Percentiles rank a stretch among this genome's conserved stretches.
phyloP scores from a whole-genome alignment of 768 basidiomycete genomes.

The Boletus speciosus region DNA sequence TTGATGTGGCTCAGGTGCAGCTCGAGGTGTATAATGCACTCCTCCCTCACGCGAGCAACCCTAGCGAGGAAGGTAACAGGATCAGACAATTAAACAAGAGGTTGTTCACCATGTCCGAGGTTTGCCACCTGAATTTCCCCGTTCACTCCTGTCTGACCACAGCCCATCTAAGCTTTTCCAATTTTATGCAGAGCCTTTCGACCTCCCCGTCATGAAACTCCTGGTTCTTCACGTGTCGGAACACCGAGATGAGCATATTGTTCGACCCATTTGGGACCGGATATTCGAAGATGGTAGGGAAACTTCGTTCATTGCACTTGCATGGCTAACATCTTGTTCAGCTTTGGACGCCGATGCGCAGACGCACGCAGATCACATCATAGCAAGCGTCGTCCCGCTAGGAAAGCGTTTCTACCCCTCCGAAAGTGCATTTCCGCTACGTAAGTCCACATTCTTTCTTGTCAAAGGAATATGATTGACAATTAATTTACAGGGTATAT shows the following conservation, averaged over 20 bases:
- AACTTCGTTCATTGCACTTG: neutral
- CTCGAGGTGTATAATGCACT: slow-evolving; percentile 81
- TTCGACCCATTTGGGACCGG: slow-evolving; percentile 84
- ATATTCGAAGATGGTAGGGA: slow-evolving; percentile 76
- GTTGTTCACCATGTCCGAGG: slow-evolving; percentile 83
- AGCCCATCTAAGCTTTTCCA: slow-evolving; percentile 66
- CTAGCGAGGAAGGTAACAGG: slow-evolving; percentile 59
- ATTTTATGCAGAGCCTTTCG: slow-evolving; percentile 82
- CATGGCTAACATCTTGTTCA: slow-evolving; percentile 22
- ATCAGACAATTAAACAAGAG: slow-evolving; percentile 55
- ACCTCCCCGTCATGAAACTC: slow-evolving; percentile 78
- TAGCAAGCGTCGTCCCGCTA: slow-evolving; percentile 62
- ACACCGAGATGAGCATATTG: slow-evolving; percentile 79
- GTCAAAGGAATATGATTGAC: neutral
- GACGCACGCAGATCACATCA: slow-evolving; percentile 58
- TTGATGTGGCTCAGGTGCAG: slow-evolving; percentile 96
- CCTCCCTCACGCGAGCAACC: slow-evolving; percentile 56
- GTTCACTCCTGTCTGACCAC: slow-evolving; percentile 9
- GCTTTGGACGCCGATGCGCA: slow-evolving; percentile 54
- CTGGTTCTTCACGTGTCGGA: slow-evolving; percentile 92
- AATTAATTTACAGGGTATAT: slow-evolving; percentile 56
- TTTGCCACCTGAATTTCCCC: slow-evolving; percentile 33
- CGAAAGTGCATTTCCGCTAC: slow-evolving; percentile 83
- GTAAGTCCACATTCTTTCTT: slow-evolving; percentile 42
- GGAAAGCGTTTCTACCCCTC: slow-evolving; percentile 90